These are phyloP conservation scores for Gossypium raimondii DNA, from an alignment of 345 rosid species.

Conservation along the genomic window DNA sequence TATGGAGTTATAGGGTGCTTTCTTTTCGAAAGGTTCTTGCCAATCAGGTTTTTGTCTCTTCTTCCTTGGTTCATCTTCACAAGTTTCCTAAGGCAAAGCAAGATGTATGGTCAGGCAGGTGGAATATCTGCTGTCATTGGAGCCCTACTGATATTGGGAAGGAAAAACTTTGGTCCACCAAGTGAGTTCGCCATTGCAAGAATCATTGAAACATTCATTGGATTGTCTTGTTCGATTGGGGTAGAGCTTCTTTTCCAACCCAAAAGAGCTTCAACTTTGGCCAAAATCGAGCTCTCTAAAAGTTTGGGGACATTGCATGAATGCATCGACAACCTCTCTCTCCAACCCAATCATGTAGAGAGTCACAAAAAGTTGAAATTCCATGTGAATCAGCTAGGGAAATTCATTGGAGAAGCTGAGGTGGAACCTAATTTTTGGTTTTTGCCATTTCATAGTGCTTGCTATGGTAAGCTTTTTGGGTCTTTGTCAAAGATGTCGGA, in stretches of 20 bases:
- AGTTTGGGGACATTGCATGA: slow-evolving; percentile 40
- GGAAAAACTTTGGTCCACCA: slow-evolving; percentile 70
- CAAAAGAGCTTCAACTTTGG: slow-evolving; percentile 64
- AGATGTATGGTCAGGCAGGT: slow-evolving; percentile 76
- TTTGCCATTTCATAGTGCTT: slow-evolving; percentile 55
- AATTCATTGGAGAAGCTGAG: slow-evolving; percentile 65
- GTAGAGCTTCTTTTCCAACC: slow-evolving; percentile 65
- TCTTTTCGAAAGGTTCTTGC: slow-evolving; percentile 59
- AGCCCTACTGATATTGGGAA: slow-evolving; percentile 70
- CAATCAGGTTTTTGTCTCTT: slow-evolving; percentile 65
- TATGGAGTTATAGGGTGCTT: slow-evolving; percentile 84
- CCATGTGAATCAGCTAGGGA: slow-evolving; percentile 41
- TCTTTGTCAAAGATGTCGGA: slow-evolving; percentile 61
- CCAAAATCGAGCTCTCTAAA: slow-evolving; percentile 49
- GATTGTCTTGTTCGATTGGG: slow-evolving; percentile 59
- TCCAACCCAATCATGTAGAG: slow-evolving; percentile 31
- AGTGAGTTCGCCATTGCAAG: slow-evolving; percentile 83
- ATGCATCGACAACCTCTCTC: slow-evolving; percentile 40
- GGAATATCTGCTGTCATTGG: slow-evolving; percentile 81
- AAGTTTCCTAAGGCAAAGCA: slow-evolving; percentile 58
- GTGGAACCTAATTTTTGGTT: slow-evolving; percentile 88
- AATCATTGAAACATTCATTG: slow-evolving; percentile 81
- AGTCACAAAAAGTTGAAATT: slow-evolving; percentile 45
- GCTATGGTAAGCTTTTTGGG: slow-evolving; percentile 51
- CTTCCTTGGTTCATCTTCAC: slow-evolving; percentile 85